Conservation (phyloP, 2,329 filamentous ascomycete species). For the Sarocladium brachiariae region DNA sequence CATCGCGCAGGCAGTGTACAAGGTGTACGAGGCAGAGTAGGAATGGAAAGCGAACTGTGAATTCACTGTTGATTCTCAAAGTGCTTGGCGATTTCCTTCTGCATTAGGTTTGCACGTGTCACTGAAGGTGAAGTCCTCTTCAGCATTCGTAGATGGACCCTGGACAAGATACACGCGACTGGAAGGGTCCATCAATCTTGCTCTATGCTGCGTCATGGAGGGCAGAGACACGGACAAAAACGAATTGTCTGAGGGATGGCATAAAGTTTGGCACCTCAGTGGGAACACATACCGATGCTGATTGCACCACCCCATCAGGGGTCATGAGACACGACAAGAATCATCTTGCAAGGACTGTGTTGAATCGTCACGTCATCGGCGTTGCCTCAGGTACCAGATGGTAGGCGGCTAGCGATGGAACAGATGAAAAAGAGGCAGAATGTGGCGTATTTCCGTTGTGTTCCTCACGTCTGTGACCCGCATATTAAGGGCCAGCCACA, state of each 20-base stretch:
- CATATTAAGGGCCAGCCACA: background rate
- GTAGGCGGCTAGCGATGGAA: background rate
- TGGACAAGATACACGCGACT: background rate
- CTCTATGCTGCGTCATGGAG: too few species aligned
- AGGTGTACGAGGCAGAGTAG: background rate
- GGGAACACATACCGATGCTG: background rate
- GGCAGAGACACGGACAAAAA: background rate
- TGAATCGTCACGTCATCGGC: conserved; percentile 5
- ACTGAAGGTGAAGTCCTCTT: too few species aligned
- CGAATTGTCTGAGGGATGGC: background rate
- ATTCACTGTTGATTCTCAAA: background rate
- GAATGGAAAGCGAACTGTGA: conserved; percentile 7
- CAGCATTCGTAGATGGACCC: background rate
- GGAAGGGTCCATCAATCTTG: background rate
- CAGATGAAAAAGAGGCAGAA: too few species aligned
- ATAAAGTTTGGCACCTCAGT: background rate
- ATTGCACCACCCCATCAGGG: background rate
- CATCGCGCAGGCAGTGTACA: conserved; percentile 5
- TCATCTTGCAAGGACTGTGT: background rate
- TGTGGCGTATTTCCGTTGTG: too few species aligned
- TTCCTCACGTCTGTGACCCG: background rate
- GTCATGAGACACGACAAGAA: background rate
- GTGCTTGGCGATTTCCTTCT: too few species aligned
- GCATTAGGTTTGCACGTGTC: too few species aligned
- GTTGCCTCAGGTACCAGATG: background rate